Base-by-base conservation (phyloP, 1,284 basidiomycete species). In the Ustilago shanxiensis region DNA sequence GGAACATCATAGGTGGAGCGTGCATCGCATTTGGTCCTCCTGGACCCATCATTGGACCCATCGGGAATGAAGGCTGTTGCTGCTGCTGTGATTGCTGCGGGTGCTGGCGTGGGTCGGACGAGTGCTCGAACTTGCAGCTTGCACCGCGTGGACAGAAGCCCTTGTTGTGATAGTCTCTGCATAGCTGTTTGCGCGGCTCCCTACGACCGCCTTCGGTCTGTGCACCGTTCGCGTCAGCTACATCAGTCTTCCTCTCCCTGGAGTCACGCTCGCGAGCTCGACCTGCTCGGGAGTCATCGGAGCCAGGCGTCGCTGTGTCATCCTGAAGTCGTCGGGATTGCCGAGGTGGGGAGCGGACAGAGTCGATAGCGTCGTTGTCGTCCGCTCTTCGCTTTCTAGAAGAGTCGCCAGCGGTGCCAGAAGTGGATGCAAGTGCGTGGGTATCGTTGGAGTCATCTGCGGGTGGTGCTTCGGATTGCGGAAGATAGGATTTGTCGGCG, bases 41-140 rank as follows among this genome's bases (percentile, higher is more conserved):
- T 9, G 60, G 64, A 10, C 68, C 71, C 62, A 78, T 74, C 66
- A 77, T 72, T 18, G 37, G 39, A 35, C 65, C 57, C 73, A 71
- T 71, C 13, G 54, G 63, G 68, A 76, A 76, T 2, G 57, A 69
- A 18, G 61, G 60, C 22, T 63, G 51, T 37, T 61, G 66, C 44
- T 58, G 53, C 26, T 60, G 65, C 16, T 60, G 62, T 13, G 55
- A 52, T 33, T 64, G 66, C 50, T 41, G 56, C 16, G 55, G 60
- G 47, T 54, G 66, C 24, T 59, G 60, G 59, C 63, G 67, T 41
- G 60, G 51, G 10, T 79, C 77, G 24, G 69, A 53, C 29, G 81
- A 83, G 82, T 98, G 95, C 78, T 93, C 94, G 86, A 91, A 98
- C 84, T 93, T 94, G 89, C 95, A 98, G 70, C 89, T 89, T n/a